These are phyloP conservation scores for Coemansia sp. DNA, from an alignment of 192 early-diverging fungal species.

Conservation along the genomic window DNA sequence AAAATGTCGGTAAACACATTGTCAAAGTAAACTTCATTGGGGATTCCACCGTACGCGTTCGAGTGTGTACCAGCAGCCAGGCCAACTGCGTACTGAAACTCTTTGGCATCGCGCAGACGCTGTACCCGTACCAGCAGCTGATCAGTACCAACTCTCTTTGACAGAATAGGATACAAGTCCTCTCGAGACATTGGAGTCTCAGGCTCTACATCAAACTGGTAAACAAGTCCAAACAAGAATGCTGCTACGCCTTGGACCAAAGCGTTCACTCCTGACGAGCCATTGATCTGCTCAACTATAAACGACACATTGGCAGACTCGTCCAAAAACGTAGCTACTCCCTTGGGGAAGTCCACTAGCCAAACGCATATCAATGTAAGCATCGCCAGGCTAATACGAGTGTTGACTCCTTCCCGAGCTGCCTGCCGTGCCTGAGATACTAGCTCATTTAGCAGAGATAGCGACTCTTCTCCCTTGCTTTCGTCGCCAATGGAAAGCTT, in stretches of 20 bases:
- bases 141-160: constrained; percentile 83
- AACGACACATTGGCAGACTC: constrained; percentile 90
- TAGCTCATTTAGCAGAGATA: constrained; percentile 87
- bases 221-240: constrained; percentile 79
- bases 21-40: constrained; percentile 79
- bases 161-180: constrained; percentile 74
- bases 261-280: constrained; percentile 79
- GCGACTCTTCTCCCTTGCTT: constrained; percentile 69
- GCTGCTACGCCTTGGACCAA: constrained; percentile 88
- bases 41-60: constrained; percentile 59
- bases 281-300: constrained; percentile 86
- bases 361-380: constrained; percentile 79
- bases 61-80: constrained; percentile 64
- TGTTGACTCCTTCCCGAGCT: constrained; percentile 61
- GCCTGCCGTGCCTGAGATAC: constrained; percentile 63
- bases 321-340: constrained; percentile 78
- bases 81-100: constrained; percentile 69
- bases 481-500: constrained; percentile 74
- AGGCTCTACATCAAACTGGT: constrained; percentile 84
- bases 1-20: constrained; percentile 80
- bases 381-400: constrained; percentile 73
- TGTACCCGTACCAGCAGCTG: constrained; percentile 80
- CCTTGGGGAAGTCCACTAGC: constrained; percentile 78
- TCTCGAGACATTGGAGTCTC: constrained; percentile 71
- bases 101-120: constrained; percentile 78